Percentiles rank a stretch among this genome's conserved stretches.
Conservation (phyloP, 345 rosid species). For the Kernera saxatilis region DNA sequence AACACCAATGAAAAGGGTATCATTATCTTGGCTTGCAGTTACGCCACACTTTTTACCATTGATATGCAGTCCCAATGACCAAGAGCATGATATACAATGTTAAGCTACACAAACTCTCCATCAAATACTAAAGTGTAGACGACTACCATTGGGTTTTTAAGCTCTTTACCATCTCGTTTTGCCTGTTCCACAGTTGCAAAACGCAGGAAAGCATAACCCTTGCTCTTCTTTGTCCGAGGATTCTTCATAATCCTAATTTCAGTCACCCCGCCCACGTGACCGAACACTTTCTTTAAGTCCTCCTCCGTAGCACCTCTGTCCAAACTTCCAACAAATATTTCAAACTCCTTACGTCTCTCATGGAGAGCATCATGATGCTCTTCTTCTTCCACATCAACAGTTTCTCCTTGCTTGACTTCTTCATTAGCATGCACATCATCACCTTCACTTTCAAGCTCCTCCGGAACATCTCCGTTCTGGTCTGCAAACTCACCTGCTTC, state of each 20-base stretch:
- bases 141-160: slow-evolving; percentile 84
- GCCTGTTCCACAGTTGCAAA: slow-evolving; percentile 94
- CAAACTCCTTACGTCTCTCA: slow-evolving; percentile 95
- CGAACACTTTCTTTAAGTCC: slow-evolving; percentile 76
- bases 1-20: slow-evolving; percentile 82
- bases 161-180: slow-evolving; percentile 70
- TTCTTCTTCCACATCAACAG: slow-evolving; percentile 50
- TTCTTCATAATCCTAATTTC: slow-evolving; percentile 91
- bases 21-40: slow-evolving; percentile 92
- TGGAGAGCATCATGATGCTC: slow-evolving; percentile 59
- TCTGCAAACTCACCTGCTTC: slow-evolving; percentile 63
- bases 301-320: slow-evolving; percentile 83
- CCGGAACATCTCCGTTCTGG: slow-evolving; percentile 54
- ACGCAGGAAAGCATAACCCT: slow-evolving; percentile 96
- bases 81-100: slow-evolving; percentile 28
- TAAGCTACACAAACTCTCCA: slow-evolving; percentile 31
- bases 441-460: slow-evolving; percentile 55
- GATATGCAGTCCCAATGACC: slow-evolving; percentile 64
- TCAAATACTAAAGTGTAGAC: slow-evolving; percentile 32
- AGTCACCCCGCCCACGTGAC: slow-evolving; percentile 71
- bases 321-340: slow-evolving; percentile 89
- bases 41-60: slow-evolving; percentile 97
- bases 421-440: slow-evolving; percentile 47
- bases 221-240: slow-evolving; percentile 85
- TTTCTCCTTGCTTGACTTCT: slow-evolving; percentile 44